Conservation (phyloP, 495 filamentous ascomycete genomes). For the Parachaetomium inaequale region DNA sequence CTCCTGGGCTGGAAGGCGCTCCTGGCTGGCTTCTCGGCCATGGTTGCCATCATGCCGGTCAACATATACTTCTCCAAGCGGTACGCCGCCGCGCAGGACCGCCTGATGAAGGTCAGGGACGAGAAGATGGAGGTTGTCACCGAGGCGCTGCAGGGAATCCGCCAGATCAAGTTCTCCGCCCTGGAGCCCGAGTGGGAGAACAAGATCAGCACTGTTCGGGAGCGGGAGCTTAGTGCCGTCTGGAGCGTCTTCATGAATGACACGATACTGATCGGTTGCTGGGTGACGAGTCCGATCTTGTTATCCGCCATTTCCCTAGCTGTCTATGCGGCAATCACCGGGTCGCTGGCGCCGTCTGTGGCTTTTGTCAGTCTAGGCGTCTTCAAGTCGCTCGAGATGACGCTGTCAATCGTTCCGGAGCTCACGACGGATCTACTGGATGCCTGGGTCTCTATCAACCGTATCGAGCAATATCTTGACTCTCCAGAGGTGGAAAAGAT, state of each 20-base stretch:
- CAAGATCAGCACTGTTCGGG: conserved; percentile 63
- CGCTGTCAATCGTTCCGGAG: conserved; percentile 68
- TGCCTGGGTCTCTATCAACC: conserved; percentile 66
- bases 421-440: conserved; percentile 66
- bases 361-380: conserved; percentile 79
- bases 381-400: conserved; percentile 67
- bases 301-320: conserved; percentile 68
- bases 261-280: conserved; percentile 55
- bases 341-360: conserved; percentile 63
- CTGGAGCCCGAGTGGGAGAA: conserved; percentile 75
- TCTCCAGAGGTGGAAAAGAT: conserved; percentile 62
- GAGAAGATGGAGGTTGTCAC: conserved; percentile 73
- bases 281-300: conserved; percentile 72
- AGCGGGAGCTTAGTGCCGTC: conserved; percentile 60
- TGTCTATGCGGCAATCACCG: conserved; percentile 61
- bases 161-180: conserved; percentile 86
- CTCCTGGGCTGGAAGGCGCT: conserved; percentile 73
- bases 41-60: conserved; percentile 61
- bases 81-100: conserved; percentile 63
- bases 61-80: conserved; percentile 66
- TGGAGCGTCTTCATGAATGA: conserved; percentile 65
- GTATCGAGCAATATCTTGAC: conserved; percentile 68
- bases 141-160: conserved; percentile 76
- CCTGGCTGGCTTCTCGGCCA: conserved; percentile 62
- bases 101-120: conserved; percentile 76